Evolutionary conservation across 164 flowering plant species (phyloP), one percentile per base, ranked within the genome.

Genomic region (Magnolia kwangsiensis): DNA sequence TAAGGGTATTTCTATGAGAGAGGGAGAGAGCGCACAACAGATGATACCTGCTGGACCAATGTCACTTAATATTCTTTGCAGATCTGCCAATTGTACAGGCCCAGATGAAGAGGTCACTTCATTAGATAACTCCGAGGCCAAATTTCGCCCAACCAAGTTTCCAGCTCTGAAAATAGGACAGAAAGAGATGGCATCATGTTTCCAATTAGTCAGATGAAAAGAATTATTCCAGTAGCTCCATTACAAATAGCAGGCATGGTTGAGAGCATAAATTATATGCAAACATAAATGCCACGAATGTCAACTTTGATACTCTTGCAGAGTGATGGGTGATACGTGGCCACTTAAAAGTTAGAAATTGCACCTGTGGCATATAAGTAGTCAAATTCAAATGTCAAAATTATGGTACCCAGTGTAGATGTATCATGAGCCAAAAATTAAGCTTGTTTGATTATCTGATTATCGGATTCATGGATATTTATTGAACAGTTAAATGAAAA

Each of bases 61-160:
- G 80, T 81, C 90, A 82, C 90, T 96, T 73, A 96, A 81, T 79
- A 96, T 94, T 84, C 98, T 89, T 75, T 92, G 97, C 74, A 96
- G 83, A 79, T 96, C 98, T 77, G 84, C 92, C 83, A 96, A 78
- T 77, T 86, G 90, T 74, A 96, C 98, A 23, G 94, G 93, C 69
- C 97, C 97, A 65, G 92, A 84, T 72, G 95, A 86, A 76, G 98
- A 92, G 67, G 90, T 85, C 7, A 89, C 93, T 72, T 90, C 92
- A 80, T 89, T 86, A 65, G 76, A 81, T 81, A 72, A 88, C 80
- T 89, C 94, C 23, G 87, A 80, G 74, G 90, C 90, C 71, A 85
- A 55, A 75, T 80, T 87, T 59, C 91, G 77, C 8, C 83, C 84
- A 68, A 89, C 86, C 85, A 91, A 74, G 79, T 91, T 88, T 76